Base-by-base conservation (phyloP, 331 rosid species). In the Stylosanthes scabra region DNA sequence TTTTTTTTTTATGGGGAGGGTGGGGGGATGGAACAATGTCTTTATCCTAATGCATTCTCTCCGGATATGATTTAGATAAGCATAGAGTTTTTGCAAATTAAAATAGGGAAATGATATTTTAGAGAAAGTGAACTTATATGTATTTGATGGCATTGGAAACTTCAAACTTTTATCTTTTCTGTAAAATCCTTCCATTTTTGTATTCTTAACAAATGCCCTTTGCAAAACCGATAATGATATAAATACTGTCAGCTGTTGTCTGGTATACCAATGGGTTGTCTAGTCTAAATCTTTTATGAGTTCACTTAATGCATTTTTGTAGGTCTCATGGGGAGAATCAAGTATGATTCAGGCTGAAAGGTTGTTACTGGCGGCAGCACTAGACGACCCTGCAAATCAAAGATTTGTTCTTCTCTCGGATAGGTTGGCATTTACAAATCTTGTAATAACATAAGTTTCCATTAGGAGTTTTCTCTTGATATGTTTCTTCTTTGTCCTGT, bases 311-410 rank as follows among this genome's bases (percentile, higher is more conserved):
- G 61, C 9, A 45, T 15, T 51, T 13, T 52, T 51, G 47, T 74
- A 86, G 90, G 88, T 86, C 61, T 74, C 59, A 79, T 86, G 90
- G 90, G 90, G 90, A 45, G 88, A 86, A 57, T 83, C 90, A 25
- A 86, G 81, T 81, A 86, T 86, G 90, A 86, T 86, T 69, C 77
- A 81, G 81, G 88, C 88, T 28, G 90, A 86, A 72, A 86, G 73
- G 76, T 71, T 86, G 84, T 68, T 86, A 57, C 72, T 83, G 46
- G 75, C 50, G 8, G 81, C 79, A 47, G 88, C 90, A 56, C 74
- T 83, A 41, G 84, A 86, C 64, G 86, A 86, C 55, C 90, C 86
- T 13, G 84, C 90, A 65, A 86, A 86, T 83, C 88, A 83, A 66
- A 83, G 88, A 86, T 86, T 86, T 73, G 81, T 83, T 70, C 86